Evolutionary conservation across 129 eudicot genomes (phyloP).

Genomic region (Apium graveolens): DNA sequence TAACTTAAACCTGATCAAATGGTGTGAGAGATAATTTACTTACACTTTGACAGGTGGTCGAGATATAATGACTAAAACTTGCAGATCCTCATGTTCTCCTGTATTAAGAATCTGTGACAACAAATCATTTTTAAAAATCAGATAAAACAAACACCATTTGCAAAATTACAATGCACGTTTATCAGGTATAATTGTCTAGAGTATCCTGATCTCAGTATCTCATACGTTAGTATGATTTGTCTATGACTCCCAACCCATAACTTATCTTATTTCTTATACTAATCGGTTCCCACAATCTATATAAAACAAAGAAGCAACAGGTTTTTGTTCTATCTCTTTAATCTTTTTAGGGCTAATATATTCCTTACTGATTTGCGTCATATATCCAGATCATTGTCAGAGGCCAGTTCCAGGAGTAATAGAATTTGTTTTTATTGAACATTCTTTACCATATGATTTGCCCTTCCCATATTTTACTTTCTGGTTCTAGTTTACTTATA

Average conservation of each 20-base stretch:
- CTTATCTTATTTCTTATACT: background rate
- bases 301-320: background rate
- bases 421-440: background rate
- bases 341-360: background rate
- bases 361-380: background rate
- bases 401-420: background rate
- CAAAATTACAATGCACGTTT: background rate
- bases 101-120: constrained; percentile 66
- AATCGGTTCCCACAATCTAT: background rate
- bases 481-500: background rate
- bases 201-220: background rate
- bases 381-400: background rate
- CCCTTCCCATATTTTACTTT: background rate
- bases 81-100: constrained; percentile 61
- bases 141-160: background rate
- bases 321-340: background rate
- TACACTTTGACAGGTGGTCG: constrained; percentile 89
- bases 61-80: constrained; percentile 62
- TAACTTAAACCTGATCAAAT: background rate
- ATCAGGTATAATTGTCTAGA: background rate
- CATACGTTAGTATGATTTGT: background rate
- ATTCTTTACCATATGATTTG: background rate
- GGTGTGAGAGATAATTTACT: constrained; percentile 18
- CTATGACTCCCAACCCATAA: background rate
- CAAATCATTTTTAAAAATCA: background rate